Conservation (phyloP, 2,329 filamentous ascomycete species). For the Arthrobotrys entomopaga region DNA sequence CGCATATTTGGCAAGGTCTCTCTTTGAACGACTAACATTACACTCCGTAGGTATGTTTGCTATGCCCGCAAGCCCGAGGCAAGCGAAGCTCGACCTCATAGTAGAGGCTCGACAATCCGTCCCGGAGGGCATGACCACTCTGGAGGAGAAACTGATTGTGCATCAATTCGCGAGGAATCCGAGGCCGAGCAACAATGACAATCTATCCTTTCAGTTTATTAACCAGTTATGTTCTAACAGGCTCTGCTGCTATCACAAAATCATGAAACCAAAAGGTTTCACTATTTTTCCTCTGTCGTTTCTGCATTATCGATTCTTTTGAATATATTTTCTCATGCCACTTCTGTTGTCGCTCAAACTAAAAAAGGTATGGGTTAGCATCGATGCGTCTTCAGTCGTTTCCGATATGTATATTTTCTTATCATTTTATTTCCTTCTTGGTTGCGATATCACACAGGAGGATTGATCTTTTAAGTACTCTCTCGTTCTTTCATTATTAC, state of each 20-base stretch:
- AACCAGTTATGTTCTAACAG: too few relatives aligned
- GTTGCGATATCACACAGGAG: not conserved
- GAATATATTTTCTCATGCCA: conserved; percentile 3
- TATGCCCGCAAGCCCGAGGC: conserved; percentile 40
- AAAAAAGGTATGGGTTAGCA: not conserved
- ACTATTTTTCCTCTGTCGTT: not conserved
- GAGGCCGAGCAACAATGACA: conserved; percentile 6
- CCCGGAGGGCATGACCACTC: conserved; percentile 18
- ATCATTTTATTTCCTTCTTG: not conserved
- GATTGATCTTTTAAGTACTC: not conserved
- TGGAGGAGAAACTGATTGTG: conserved; percentile 44
- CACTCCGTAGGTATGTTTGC: conserved; percentile 23
- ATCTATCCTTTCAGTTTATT: not conserved
- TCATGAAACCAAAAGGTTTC: too few relatives aligned
- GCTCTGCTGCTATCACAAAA: too few relatives aligned
- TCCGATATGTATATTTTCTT: not conserved
- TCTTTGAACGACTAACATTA: too few relatives aligned
- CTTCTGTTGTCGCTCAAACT: not conserved
- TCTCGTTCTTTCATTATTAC: not conserved
- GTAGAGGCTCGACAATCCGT: conserved; percentile 37
- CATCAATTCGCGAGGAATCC: conserved; percentile 26
- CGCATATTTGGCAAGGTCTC: too few relatives aligned
- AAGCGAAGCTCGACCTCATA: conserved; percentile 23
- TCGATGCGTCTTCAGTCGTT: not conserved
- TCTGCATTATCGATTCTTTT: not conserved